Conservation (phyloP, 2,329 filamentous ascomycete species). For the Cryphonectria nitschkei region DNA sequence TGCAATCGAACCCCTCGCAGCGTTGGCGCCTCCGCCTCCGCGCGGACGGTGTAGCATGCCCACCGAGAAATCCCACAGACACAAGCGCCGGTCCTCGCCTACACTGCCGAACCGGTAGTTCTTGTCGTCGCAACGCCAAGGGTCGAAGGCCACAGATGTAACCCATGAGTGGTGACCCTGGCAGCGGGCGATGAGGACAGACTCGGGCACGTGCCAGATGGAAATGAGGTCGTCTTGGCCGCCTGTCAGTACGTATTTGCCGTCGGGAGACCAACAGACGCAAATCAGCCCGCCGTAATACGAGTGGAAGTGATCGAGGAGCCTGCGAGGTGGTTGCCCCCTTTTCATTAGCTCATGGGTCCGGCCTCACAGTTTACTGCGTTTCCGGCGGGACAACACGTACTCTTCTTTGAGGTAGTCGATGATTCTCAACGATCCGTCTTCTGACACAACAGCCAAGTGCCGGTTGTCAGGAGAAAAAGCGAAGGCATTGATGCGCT, state of each 20-base stretch:
- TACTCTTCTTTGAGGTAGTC: conserved; percentile 91
- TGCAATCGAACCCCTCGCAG: conserved; percentile 57
- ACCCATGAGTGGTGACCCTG: conserved; percentile 97
- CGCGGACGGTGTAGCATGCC: conserved; percentile 94
- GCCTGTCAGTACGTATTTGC: conserved; percentile 92
- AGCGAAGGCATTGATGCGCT: conserved; percentile 85
- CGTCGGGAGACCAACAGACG: conserved; percentile 97
- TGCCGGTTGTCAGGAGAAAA: conserved; percentile 90
- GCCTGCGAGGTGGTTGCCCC: conserved; percentile 47
- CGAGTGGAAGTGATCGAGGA: conserved; percentile 84
- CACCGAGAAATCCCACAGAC: conserved; percentile 97
- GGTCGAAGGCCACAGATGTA: conserved; percentile 89
- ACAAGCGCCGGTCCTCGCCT: conserved; percentile 86
- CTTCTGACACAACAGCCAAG: conserved; percentile 87
- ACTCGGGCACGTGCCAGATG: conserved; percentile 90
- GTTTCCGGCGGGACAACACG: conserved; percentile 36
- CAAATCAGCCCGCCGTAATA: conserved; percentile 94
- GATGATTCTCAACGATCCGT: conserved; percentile 86
- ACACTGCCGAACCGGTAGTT: conserved; percentile 97
- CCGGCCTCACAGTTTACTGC: background rate
- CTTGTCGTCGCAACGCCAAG: conserved; percentile 93
- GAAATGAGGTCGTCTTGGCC: conserved; percentile 95
- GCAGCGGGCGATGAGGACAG: conserved; percentile 84
- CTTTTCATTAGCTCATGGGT: conserved; percentile 15
- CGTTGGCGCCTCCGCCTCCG: conserved; percentile 38